Percentiles rank a stretch among this genome's conserved stretches.
Conservation (phyloP, 805 yeast species). For the Pichia scutulata region DNA sequence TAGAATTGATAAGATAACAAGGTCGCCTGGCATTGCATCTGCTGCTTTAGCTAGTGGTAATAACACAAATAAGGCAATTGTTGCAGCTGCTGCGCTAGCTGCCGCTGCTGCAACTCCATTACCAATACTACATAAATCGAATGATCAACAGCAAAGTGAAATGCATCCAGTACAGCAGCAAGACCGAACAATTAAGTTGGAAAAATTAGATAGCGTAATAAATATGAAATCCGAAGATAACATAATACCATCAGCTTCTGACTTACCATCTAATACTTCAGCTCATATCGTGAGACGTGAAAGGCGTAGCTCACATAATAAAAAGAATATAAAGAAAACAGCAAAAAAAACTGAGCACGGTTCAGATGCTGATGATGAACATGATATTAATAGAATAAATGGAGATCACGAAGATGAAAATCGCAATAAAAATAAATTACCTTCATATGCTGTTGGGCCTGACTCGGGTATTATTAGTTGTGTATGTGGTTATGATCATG, state of each 20-base stretch:
- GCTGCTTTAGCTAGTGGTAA: slow-evolving; percentile 29
- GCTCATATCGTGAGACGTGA: too few species aligned
- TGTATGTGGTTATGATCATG: slow-evolving; percentile 79
- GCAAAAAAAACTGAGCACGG: not conserved
- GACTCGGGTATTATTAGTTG: slow-evolving; percentile 87
- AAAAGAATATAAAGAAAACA: not conserved
- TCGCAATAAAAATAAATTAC: slow-evolving; percentile 8
- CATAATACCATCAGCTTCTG: not conserved
- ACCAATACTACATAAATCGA: slow-evolving; percentile 31
- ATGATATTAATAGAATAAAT: not conserved
- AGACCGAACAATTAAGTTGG: not conserved
- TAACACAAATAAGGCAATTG: slow-evolving; percentile 44
- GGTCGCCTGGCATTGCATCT: slow-evolving; percentile 33
- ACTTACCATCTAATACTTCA: too few species aligned
- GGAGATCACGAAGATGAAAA: not conserved
- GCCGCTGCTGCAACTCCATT: slow-evolving; percentile 75
- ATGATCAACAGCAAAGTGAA: not conserved
- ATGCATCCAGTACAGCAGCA: not conserved
- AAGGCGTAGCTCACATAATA: not conserved
- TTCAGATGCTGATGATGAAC: not conserved
- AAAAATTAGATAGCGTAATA: not conserved
- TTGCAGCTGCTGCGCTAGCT: slow-evolving; percentile 79
- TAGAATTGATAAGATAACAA: slow-evolving; percentile 15
- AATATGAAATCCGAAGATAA: not conserved
- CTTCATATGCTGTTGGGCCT: slow-evolving; percentile 58